Conservation (phyloP, 2,329 filamentous ascomycete species). For the Aspergillus fumigatiaffinis region DNA sequence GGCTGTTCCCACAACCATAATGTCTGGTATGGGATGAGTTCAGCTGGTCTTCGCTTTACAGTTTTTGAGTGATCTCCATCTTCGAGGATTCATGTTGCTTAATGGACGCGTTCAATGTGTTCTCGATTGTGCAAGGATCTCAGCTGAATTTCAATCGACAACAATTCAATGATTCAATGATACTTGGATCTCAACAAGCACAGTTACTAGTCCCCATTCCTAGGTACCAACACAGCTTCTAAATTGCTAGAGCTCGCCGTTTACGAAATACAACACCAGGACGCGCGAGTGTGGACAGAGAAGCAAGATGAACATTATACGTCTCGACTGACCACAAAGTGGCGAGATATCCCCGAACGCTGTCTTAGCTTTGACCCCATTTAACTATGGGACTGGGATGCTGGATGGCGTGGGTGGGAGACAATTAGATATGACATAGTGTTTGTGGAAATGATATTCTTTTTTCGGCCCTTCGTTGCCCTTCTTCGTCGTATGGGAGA, state of each 20-base stretch:
- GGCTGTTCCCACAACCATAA: neutral
- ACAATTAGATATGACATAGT: slow-evolving; percentile 30
- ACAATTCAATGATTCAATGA: neutral
- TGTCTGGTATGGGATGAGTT: neutral
- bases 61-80: neutral
- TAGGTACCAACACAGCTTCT: slow-evolving; percentile 34
- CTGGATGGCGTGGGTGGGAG: slow-evolving; percentile 41
- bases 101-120: neutral
- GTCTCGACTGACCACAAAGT: slow-evolving; percentile 20
- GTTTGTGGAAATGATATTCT: neutral
- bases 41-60: neutral
- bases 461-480: neutral
- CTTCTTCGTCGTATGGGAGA: neutral
- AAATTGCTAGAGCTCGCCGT: slow-evolving; percentile 56
- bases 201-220: neutral
- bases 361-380: slow-evolving; percentile 41
- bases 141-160: neutral
- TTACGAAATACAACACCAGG: slow-evolving; percentile 45
- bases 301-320: slow-evolving; percentile 50
- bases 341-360: slow-evolving; percentile 34
- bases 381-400: slow-evolving; percentile 45
- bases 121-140: neutral
- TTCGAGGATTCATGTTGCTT: neutral
- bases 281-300: slow-evolving; percentile 55
- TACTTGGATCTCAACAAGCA: neutral